Conservation (phyloP, 805 yeast genomes). For the Starmerella sp. region DNA sequence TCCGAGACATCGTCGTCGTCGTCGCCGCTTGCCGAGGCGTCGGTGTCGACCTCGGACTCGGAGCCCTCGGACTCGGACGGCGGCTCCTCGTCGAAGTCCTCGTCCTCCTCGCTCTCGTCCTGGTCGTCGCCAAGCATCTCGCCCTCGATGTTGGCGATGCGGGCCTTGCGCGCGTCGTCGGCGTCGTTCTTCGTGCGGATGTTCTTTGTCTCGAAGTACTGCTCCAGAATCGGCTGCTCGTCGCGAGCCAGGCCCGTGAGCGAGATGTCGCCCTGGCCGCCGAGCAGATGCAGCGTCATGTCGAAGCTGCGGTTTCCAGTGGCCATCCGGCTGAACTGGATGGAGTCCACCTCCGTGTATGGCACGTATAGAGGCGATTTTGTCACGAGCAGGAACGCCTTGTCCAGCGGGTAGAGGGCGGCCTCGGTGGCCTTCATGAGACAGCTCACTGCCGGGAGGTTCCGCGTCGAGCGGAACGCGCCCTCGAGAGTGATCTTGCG, state of each 20-base stretch:
- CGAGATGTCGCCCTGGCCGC: slow-evolving; percentile 53
- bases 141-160: slow-evolving; percentile 63
- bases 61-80: slow-evolving; percentile 54
- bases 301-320: slow-evolving; percentile 82
- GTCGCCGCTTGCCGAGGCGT: neutral
- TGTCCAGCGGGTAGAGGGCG: slow-evolving; percentile 81
- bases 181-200: slow-evolving; percentile 79
- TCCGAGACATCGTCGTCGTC: slow-evolving; percentile 1
- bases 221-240: slow-evolving; percentile 72
- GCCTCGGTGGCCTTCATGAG: slow-evolving; percentile 94
- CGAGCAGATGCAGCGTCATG: slow-evolving; percentile 61
- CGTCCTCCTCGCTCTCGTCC: slow-evolving; percentile 51
- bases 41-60: slow-evolving; percentile 36
- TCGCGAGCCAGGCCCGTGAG: slow-evolving; percentile 85
- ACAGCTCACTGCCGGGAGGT: slow-evolving; percentile 79
- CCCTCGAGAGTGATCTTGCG: slow-evolving; percentile 80
- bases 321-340: slow-evolving; percentile 71
- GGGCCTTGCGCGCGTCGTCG: slow-evolving; percentile 69
- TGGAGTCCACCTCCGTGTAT: slow-evolving; percentile 60
- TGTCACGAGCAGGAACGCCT: slow-evolving; percentile 79
- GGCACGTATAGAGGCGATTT: slow-evolving; percentile 92
- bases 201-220: slow-evolving; percentile 64
- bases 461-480: slow-evolving; percentile 59
- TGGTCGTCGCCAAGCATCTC: slow-evolving; percentile 32
- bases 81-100: slow-evolving; percentile 60